A percentile compares a stretch with the other conserved stretches of the same genome.
Evolutionary conservation across 768 basidiomycete genomes (phyloP).

Genomic region (Rhodotorula graminis): DNA sequence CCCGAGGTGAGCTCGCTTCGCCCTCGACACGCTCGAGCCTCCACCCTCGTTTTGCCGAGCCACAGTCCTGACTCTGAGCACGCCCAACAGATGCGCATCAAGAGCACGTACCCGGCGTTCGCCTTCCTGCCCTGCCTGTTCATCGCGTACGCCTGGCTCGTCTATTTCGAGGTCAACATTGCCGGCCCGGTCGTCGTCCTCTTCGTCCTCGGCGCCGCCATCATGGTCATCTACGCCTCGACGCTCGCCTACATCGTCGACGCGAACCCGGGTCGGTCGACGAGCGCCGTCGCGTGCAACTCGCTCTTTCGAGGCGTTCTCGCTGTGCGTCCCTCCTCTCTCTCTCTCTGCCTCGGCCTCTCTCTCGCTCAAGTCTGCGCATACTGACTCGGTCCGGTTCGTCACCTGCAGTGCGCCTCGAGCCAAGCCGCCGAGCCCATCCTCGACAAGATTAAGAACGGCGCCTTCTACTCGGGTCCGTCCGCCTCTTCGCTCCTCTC

Average conservation of each 20-base stretch:
- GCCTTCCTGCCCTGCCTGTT: slow-evolving; percentile 59
- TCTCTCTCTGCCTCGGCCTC: slow-evolving; percentile 45
- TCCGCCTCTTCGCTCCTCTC: not conserved
- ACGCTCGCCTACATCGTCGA: slow-evolving; percentile 82
- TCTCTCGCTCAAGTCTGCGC: not conserved
- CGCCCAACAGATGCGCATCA: slow-evolving; percentile 9
- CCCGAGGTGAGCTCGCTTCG: slow-evolving; percentile 55
- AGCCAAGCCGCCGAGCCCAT: slow-evolving; percentile 71
- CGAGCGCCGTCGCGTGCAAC: slow-evolving; percentile 67
- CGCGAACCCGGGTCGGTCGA: slow-evolving; percentile 73
- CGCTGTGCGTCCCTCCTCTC: slow-evolving; percentile 49
- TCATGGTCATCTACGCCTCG: slow-evolving; percentile 58
- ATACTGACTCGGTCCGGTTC: not conserved
- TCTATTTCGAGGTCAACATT: slow-evolving; percentile 59
- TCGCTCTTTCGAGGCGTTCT: slow-evolving; percentile 66
- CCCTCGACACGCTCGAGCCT: not conserved
- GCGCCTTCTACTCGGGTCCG: slow-evolving; percentile 22
- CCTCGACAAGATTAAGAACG: slow-evolving; percentile 51
- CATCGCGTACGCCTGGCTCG: slow-evolving; percentile 71
- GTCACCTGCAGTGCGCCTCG: slow-evolving; percentile 48
- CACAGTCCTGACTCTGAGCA: no score
- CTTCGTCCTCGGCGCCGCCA: slow-evolving; percentile 62
- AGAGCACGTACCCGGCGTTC: slow-evolving; percentile 50
- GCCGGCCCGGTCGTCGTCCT: slow-evolving; percentile 66
- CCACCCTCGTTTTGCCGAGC: no score